Evolutionary conservation across 2,329 filamentous ascomycete species (phyloP), one percentile per base, ranked within the genome.

Genomic region (Elsinoe australis): DNA sequence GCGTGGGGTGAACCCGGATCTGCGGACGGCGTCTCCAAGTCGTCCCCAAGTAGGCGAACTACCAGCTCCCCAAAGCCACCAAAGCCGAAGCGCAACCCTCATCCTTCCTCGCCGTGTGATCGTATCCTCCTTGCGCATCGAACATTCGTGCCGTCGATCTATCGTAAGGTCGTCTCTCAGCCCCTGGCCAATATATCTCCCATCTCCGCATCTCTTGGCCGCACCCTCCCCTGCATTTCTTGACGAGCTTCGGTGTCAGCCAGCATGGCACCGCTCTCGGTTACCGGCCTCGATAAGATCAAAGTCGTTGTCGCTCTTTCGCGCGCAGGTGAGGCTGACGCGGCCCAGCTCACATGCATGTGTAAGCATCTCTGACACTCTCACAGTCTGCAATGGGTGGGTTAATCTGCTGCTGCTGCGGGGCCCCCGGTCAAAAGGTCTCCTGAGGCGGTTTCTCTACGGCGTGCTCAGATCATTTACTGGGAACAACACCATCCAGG

Each of bases 401-500:
- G 17, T 44, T 26, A 44, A 29, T 22, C 39, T 44, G 17, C 22
- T 44, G n/a, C 33, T 48, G 10, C 29, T 12, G 29, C 45, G 45
- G 29, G 45, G 45, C 21, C 22, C 33, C 18, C 36, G 28, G 21
- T 48, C 45, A 24, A 48, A 48, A 28, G 15, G 18, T 29, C 32
- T 34, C 32, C 9, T 29, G n/a, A 36, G 24, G 32, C 45, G 33
- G 5, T 48, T 48, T n/a, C 18, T 36, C 31, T 48, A 48, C 24
- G 45, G 32, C 17, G 19, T 29, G 19, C 12, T 35, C 32, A 36
- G 45, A 24, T 48, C 31, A 10, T 29, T 48, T 22, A 29, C 33
- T 15, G 33, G 18, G 10, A 36, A 38, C 32, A 65, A 34, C 59
- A 61, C 41, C 58, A 60, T 39, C 59, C 61, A 46, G 9, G 33